Base-by-base conservation (phyloP, 1,284 basidiomycete genomes). In the Trichosporon asahii region DNA sequence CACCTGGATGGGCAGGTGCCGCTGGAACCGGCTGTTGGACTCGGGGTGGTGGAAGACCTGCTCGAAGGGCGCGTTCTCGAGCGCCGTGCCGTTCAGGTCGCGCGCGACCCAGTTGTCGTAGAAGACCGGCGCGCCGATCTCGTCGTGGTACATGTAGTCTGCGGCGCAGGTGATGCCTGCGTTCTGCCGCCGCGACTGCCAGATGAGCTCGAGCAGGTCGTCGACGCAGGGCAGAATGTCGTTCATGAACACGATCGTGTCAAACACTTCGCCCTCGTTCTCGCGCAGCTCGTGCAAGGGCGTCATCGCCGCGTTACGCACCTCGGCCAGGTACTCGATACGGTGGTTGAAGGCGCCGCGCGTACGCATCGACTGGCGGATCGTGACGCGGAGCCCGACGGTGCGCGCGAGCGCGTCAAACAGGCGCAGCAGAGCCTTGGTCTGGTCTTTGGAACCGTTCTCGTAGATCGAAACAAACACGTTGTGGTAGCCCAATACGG, bases 51-150 rank as follows among this genome's bases (percentile, higher is more conserved):
- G 93, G 87, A 98, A 96, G 73, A 98, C 90, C 72, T 87, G 85
- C 83, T 97, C 95, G 76, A 98, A 98, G 0, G 95, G 95, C 0
- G 94, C 94, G 81, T 98, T 98, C 83, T 97, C 95, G 68, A 98
- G 87, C 0, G 95, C 95, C 0, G 95, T 97, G 40, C 95, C 95
- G 84, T 98, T 98, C 85, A 97, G 93, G 83, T 98, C 95, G 64
- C 95, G 88, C 0, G 95, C 94, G 40, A 98, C 95, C 95, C 95
- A 97, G 83, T 96, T 97, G 81, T 97, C 95, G 85, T 97, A 96
- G 84, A 97, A 97, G 25, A 97, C 94, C 1, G 94, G 94, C 0
- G 92, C 87, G 21, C 88, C 91, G 72, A 97, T 91, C 70, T 96
- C 94, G 63, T 94, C 89, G 85, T 97, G 95, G 85, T 93, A 98